Base-by-base conservation (phyloP, 2,329 filamentous ascomycete species). In the Celoporthe dispersa region DNA sequence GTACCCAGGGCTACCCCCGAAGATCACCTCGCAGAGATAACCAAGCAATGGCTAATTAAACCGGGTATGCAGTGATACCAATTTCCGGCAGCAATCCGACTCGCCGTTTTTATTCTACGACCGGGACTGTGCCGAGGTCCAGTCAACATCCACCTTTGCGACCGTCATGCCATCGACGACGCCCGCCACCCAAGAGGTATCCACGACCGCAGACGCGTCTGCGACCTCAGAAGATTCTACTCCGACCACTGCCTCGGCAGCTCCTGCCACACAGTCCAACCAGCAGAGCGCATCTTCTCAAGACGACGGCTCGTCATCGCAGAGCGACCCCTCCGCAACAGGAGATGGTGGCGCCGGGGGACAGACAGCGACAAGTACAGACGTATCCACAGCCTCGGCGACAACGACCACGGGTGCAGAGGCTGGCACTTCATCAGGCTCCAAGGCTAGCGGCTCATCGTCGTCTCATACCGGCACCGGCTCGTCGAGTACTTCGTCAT, bases 31-130 rank as follows among this genome's bases (percentile, higher is more conserved):
- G 22, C 6, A 48, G 1, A n/a, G n/a, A n/a, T n/a, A n/a, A n/a
- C n/a, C n/a, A n/a, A n/a, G n/a, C n/a, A 9, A 48, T 48, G 44
- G 44, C 19, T 48, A 48, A 41, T 39, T 12, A 35, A 48, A 25
- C 31, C 8, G 1, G 3, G 5, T 8, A 9, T n/a, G 19, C 25
- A 72, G 68, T 5, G 65, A 72, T 37, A 48, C 53, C 39, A 70
- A 72, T 37, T 72, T 72, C 62, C 70, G 70, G 44, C 1, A 61
- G 16, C 70, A 72, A 39, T 31, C 64, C n/a, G 62, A 68, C 44
- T 70, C 68, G 53, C 70, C 70, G 3, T 72, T 60, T 41, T 62
- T 72, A 14, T 72, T 72, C 57, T 72, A 70, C 62, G 70, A 72
- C 65, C 70, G 70, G 61, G 53, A 70, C 68, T 72, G 70, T 35